These are phyloP conservation scores for Pseudocercospora pini-densiflorae DNA, from an alignment of 2,329 filamentous ascomycete genomes.

Conservation along the genomic window DNA sequence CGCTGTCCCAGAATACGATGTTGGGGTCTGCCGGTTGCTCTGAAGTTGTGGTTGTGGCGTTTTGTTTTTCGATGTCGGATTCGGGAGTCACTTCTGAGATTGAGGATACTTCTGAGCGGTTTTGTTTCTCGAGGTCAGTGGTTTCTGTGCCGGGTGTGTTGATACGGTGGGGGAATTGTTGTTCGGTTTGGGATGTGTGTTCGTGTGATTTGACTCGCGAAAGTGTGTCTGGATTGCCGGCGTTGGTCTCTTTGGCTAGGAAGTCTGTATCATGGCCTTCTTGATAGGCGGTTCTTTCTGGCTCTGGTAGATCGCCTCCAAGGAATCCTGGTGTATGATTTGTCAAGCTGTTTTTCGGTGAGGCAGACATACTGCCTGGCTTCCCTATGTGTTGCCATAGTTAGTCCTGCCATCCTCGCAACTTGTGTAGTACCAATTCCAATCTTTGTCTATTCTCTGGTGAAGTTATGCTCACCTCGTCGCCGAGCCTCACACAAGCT, in stretches of 20 bases:
- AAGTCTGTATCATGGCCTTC: constrained; percentile 49
- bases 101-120: constrained; percentile 17
- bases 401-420: background rate
- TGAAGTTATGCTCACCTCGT: background rate
- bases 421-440: background rate
- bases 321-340: constrained; percentile 15
- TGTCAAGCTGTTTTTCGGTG: background rate
- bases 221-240: background rate
- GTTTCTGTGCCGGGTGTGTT: background rate
- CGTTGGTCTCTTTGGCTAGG: constrained; percentile 35
- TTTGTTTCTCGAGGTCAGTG: constrained; percentile 15
- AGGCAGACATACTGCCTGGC: constrained; percentile 18
- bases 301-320: constrained; percentile 33
- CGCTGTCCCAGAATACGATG: constrained; percentile 64
- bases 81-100: background rate
- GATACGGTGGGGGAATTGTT: constrained; percentile 1
- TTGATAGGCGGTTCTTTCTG: constrained; percentile 41
- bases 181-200: background rate
- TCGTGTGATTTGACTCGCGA: background rate
- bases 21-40: constrained; percentile 48
- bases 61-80: background rate
- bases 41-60: background rate
- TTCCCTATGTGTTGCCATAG: background rate
- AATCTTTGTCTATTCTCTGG: background rate
- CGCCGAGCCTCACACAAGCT: background rate